phyloP scores from a whole-genome alignment of 2,329 filamentous ascomycete genomes.

The Ploettnerulaceae sp. region DNA sequence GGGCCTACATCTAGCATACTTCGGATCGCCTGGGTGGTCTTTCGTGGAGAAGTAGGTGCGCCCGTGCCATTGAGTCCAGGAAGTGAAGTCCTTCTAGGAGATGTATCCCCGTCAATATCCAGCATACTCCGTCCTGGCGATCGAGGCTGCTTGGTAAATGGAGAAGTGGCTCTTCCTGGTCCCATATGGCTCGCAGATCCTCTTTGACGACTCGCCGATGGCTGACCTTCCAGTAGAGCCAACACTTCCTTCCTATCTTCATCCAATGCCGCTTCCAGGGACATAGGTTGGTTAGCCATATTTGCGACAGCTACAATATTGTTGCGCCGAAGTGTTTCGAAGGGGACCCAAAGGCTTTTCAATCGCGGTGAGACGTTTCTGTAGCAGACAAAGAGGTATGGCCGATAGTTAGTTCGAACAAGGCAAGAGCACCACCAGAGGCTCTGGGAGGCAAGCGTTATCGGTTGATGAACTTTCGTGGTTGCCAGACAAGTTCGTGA shows the following conservation, averaged over 20 bases:
- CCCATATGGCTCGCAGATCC: slow-evolving; percentile 32
- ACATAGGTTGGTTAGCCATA: slow-evolving; percentile 50
- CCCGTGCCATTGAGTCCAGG: slow-evolving; percentile 2
- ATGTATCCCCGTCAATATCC: slow-evolving; percentile 30
- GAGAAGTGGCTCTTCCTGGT: slow-evolving; percentile 46
- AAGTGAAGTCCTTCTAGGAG: slow-evolving; percentile 7
- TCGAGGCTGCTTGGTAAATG: slow-evolving; percentile 46
- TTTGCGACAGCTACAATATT: slow-evolving; percentile 9
- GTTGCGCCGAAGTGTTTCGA: slow-evolving; percentile 7
- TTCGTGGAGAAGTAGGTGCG: slow-evolving; percentile 30
- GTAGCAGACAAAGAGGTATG: slow-evolving; percentile 5
- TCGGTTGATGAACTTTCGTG: slow-evolving; percentile 34
- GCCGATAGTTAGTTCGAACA: slow-evolving; percentile 11
- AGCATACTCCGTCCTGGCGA: slow-evolving; percentile 64
- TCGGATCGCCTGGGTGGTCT: slow-evolving; percentile 4
- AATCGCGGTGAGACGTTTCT: not conserved
- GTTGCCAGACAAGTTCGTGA: slow-evolving; percentile 28
- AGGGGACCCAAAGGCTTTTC: not conserved
- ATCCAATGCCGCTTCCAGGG: slow-evolving; percentile 70
- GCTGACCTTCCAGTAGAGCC: slow-evolving; percentile 52
- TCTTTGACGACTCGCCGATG: slow-evolving; percentile 19
- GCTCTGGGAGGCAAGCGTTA: slow-evolving; percentile 21
- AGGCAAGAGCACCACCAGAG: slow-evolving; percentile 19
- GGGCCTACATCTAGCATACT: slow-evolving; percentile 36
- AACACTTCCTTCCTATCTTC: slow-evolving; percentile 73